These are phyloP conservation scores for Grosmannia huntii DNA, from an alignment of 2,329 filamentous ascomycete genomes.

Conservation along the genomic window DNA sequence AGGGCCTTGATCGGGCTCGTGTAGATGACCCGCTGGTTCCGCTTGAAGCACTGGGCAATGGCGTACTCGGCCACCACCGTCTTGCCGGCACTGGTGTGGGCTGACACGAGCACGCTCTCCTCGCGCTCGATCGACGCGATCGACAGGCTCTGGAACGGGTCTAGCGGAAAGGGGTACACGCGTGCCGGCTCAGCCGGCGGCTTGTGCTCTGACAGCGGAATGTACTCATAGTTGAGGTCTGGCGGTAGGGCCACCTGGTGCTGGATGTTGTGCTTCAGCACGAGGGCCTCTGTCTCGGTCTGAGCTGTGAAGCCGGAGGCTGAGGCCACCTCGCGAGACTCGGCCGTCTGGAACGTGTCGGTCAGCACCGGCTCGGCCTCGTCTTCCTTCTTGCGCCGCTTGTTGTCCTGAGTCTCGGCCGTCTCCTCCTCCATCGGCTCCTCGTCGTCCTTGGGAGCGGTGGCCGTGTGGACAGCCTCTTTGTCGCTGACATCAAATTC, in stretches of 20 bases:
- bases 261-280: constrained; percentile 92
- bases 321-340: constrained; percentile 79
- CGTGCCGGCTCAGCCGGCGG: constrained; percentile 77
- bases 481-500: constrained; percentile 7
- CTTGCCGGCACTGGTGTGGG: constrained; percentile 95
- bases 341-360: constrained; percentile 88
- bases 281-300: constrained; percentile 56
- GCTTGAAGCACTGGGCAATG: constrained; percentile 91
- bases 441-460: constrained; percentile 23
- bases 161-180: constrained; percentile 77
- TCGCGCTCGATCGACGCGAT: constrained; percentile 91
- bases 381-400: constrained; percentile 28
- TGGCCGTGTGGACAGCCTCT: constrained; percentile 14
- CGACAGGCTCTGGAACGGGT: constrained; percentile 93
- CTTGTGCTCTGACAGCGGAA: constrained; percentile 90
- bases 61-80: constrained; percentile 98
- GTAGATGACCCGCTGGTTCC: constrained; percentile 97
- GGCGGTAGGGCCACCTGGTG: constrained; percentile 94
- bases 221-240: constrained; percentile 85
- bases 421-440: constrained; percentile 15
- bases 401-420: constrained; percentile 35
- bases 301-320: constrained; percentile 54
- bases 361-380: constrained; percentile 70
- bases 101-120: constrained; percentile 92
- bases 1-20: constrained; percentile 98